These are phyloP conservation scores for Fusarium nelsonii DNA, from an alignment of 2,329 filamentous ascomycete species.

Conservation along the genomic window DNA sequence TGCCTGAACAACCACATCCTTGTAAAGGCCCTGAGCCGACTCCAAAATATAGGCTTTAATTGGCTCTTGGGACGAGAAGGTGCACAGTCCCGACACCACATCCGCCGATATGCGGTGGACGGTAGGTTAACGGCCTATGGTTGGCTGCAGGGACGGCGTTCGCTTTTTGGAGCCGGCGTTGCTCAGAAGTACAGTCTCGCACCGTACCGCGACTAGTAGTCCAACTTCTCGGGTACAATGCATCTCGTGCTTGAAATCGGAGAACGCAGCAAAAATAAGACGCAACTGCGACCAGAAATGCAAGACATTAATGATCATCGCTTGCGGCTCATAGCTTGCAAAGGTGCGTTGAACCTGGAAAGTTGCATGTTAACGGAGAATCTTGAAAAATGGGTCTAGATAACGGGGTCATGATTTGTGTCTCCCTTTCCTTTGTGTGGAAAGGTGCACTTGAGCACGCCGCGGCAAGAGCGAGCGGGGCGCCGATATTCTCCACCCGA, in stretches of 20 bases:
- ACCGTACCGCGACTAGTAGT: too few relatives aligned
- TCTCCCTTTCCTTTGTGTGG: not conserved
- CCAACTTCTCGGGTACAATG: too few relatives aligned
- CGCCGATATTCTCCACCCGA: constrained; percentile 23
- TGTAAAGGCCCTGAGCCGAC: constrained; percentile 15
- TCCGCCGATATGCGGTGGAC: constrained; percentile 41
- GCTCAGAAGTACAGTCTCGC: constrained; percentile 1
- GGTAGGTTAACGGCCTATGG: constrained; percentile 26
- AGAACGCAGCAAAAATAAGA: not conserved
- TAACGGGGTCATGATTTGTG: constrained; percentile 1
- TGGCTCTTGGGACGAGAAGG: constrained; percentile 40
- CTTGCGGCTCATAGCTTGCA: constrained; percentile 1
- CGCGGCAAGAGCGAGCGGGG: constrained; percentile 41
- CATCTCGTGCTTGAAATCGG: not conserved
- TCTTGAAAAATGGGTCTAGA: constrained; percentile 11
- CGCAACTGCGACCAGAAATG: too few relatives aligned
- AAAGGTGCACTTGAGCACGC: constrained; percentile 14
- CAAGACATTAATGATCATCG: not conserved
- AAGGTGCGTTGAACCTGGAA: constrained; percentile 9
- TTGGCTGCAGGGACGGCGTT: constrained; percentile 24
- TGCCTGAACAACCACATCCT: constrained; percentile 30
- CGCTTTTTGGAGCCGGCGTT: constrained; percentile 24
- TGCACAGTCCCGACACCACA: constrained; percentile 45
- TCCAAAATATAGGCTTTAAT: constrained; percentile 24
- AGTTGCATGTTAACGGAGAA: constrained; percentile 3